Evolutionary conservation across 345 rosid genomes (phyloP).

Genomic region (Nasturtium officinale): DNA sequence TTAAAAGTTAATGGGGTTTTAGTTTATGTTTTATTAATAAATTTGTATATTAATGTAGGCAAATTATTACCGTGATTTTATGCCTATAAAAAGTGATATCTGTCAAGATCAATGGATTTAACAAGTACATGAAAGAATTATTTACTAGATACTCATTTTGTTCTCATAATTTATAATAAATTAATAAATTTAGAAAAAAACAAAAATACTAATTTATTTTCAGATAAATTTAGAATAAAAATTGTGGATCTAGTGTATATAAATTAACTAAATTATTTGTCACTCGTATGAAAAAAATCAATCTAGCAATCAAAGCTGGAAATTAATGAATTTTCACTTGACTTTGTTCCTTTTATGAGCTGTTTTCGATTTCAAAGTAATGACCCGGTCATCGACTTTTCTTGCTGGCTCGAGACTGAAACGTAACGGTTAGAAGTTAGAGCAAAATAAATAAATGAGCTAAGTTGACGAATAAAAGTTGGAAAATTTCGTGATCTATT

Average conservation of each 20-base stretch:
- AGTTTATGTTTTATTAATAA: too few species aligned
- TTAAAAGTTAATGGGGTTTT: too few species aligned
- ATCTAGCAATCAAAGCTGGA: neutral
- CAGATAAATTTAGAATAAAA: neutral
- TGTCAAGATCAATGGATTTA: too few species aligned
- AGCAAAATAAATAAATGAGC: neutral
- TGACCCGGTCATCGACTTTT: constrained; percentile 13
- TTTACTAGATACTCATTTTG: too few species aligned
- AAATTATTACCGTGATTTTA: too few species aligned
- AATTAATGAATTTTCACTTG: neutral
- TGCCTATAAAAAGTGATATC: too few species aligned
- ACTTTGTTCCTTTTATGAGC: constrained; percentile 9
- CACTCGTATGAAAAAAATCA: neutral
- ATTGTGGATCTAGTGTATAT: neutral
- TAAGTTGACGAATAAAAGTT: constrained; percentile 17
- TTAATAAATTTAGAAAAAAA: too few species aligned
- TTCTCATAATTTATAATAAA: too few species aligned
- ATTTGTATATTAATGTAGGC: too few species aligned
- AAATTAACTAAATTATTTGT: neutral
- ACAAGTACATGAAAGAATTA: too few species aligned
- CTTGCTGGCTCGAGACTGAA: constrained; percentile 1
- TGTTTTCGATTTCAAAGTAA: neutral
- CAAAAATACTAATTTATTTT: neutral
- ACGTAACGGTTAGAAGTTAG: constrained; percentile 30
- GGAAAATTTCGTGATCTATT: constrained; percentile 17